Evolutionary conservation across 805 yeast genomes (phyloP).

Genomic region (Teunomyces funiuensis): DNA sequence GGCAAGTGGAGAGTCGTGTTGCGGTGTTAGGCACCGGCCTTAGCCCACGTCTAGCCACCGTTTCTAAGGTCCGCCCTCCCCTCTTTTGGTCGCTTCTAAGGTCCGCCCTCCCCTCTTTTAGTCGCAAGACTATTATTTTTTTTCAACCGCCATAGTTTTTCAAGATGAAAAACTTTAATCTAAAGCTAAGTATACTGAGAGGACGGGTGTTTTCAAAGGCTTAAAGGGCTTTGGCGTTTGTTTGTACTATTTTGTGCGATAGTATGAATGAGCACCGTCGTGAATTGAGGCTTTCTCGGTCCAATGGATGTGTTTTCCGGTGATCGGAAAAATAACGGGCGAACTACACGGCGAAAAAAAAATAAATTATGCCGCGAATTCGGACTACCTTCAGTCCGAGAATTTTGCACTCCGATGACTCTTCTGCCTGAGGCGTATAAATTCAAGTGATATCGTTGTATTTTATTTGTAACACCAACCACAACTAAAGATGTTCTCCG

Average conservation of each 20-base stretch:
- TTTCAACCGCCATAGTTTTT: neutral
- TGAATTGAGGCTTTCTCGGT: neutral
- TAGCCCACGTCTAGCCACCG: no score
- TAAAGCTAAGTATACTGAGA: no score
- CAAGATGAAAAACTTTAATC: no score
- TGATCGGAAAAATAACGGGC: constrained; percentile 4
- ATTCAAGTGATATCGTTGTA: no score
- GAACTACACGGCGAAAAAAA: neutral
- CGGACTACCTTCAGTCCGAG: constrained; percentile 6
- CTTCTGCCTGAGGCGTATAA: no score
- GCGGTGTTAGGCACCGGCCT: neutral
- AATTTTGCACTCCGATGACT: constrained; percentile 3
- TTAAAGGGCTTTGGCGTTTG: no score
- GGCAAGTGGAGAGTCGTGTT: no score
- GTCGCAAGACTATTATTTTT: neutral
- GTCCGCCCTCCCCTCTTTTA: neutral
- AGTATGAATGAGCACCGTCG: neutral
- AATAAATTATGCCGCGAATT: constrained; percentile 2
- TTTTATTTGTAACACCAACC: neutral
- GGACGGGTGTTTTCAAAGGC: no score
- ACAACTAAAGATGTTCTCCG: constrained; percentile 3
- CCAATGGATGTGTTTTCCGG: neutral
- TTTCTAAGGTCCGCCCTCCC: neutral
- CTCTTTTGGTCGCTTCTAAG: neutral
- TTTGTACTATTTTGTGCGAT: neutral